Percentiles rank a stretch among this genome's conserved stretches.
These are phyloP conservation scores for Acanthamoeba polyphaga DNA, from an alignment of 208 protist genomes.

Conservation along the genomic window DNA sequence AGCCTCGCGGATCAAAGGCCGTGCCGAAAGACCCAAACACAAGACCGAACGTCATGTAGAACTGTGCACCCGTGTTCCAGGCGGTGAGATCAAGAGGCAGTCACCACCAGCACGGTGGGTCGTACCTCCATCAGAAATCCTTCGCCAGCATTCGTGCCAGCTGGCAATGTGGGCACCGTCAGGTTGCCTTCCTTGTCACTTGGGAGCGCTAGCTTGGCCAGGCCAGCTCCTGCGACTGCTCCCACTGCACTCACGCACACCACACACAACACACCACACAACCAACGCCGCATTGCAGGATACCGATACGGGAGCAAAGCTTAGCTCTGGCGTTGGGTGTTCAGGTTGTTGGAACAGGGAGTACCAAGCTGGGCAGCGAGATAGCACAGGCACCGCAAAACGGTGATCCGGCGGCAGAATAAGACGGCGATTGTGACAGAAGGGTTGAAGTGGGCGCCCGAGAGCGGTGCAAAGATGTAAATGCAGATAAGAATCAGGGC, in stretches of 20 bases:
- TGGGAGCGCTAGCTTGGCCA: conserved; percentile 4
- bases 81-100: not conserved
- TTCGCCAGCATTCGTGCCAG: not conserved
- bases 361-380: not conserved
- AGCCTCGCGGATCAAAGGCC: conserved; percentile 28
- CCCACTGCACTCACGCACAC: not conserved
- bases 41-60: conserved; percentile 18
- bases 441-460: conserved; percentile 30
- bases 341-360: not conserved
- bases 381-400: not conserved
- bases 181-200: conserved; percentile 11
- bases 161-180: not conserved
- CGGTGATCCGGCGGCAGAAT: not conserved
- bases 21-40: conserved; percentile 6
- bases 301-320: not conserved
- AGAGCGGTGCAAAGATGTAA: not conserved
- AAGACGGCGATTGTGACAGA: not conserved
- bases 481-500: conserved; percentile 16
- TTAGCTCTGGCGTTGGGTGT: not conserved
- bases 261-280: not conserved
- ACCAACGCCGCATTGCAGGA: not conserved
- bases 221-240: not conserved
- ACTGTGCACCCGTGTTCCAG: not conserved
- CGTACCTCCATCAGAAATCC: conserved; percentile 31
- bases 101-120: not conserved